Conservation (phyloP, 2,329 filamentous ascomycete species). For the Curvularia verruculosa region DNA sequence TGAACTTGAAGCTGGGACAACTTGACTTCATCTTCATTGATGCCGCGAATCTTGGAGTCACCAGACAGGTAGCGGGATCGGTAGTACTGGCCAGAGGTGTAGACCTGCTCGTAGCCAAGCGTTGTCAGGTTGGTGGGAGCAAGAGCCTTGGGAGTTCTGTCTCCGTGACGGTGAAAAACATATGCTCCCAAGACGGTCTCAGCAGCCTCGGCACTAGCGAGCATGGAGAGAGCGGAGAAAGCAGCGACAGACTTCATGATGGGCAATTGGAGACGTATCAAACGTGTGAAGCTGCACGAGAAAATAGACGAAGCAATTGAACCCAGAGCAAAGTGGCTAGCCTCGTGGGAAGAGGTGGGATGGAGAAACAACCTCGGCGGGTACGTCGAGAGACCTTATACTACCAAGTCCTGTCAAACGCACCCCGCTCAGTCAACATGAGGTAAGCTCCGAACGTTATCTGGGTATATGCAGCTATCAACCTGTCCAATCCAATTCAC, state of each 20-base stretch:
- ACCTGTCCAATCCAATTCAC: constrained; percentile 16
- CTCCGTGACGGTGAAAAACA: constrained; percentile 89
- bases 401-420: constrained; percentile 9
- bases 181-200: constrained; percentile 83
- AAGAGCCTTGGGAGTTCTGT: constrained; percentile 79
- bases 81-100: constrained; percentile 75
- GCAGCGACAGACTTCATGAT: constrained; percentile 37
- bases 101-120: constrained; percentile 78
- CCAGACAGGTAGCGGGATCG: constrained; percentile 74
- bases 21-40: constrained; percentile 70
- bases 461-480: constrained; percentile 14
- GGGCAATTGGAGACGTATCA: constrained; percentile 12
- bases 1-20: constrained; percentile 73
- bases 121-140: constrained; percentile 75
- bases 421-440: constrained; percentile 24
- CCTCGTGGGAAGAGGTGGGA: constrained; percentile 10
- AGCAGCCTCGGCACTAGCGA: constrained; percentile 39
- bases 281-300: not conserved
- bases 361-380: constrained; percentile 5
- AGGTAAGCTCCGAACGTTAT: constrained; percentile 11
- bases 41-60: constrained; percentile 67
- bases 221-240: constrained; percentile 35
- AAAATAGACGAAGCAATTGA: constrained; percentile 12
- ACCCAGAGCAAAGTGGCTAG: constrained; percentile 10
- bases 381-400: constrained; percentile 23